A percentile compares a stretch with the other conserved stretches of the same genome.
phyloP scores from a whole-genome alignment of 1,284 basidiomycete genomes.

The Cryptococcus hybrid region DNA sequence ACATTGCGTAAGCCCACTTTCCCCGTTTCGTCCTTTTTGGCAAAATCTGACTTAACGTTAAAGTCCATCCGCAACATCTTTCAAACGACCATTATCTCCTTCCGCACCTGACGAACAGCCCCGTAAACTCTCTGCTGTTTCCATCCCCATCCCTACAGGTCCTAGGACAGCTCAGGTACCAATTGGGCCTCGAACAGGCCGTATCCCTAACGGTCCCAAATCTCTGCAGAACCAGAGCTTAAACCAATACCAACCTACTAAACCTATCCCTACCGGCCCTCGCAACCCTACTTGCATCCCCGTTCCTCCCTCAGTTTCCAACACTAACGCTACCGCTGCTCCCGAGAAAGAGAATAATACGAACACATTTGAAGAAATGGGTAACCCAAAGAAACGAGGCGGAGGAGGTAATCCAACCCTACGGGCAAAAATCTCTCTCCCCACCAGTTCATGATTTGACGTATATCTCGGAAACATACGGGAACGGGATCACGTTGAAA shows the following conservation, averaged over 20 bases:
- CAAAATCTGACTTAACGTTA: too few relatives aligned
- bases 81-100: constrained; percentile 11
- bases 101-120: constrained; percentile 1
- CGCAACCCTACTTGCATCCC: background rate
- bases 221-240: background rate
- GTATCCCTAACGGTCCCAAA: constrained; percentile 19
- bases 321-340: background rate
- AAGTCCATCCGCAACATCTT: too few relatives aligned
- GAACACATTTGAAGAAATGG: too few relatives aligned
- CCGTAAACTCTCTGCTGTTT: constrained; percentile 9
- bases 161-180: constrained; percentile 6
- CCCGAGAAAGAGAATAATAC: too few relatives aligned
- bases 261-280: constrained; percentile 7
- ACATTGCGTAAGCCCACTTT: too few relatives aligned
- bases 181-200: background rate
- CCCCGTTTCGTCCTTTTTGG: too few relatives aligned
- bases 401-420: background rate
- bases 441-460: constrained; percentile 27
- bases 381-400: background rate
- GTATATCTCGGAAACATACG: constrained; percentile 26
- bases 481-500: constrained; percentile 29
- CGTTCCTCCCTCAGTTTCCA: constrained; percentile 12
- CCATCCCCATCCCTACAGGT: constrained; percentile 20
- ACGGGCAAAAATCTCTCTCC: constrained; percentile 11
- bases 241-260: background rate